Evolutionary conservation across 2,329 filamentous ascomycete genomes (phyloP).

Genomic region (Hypoxylon sp.): DNA sequence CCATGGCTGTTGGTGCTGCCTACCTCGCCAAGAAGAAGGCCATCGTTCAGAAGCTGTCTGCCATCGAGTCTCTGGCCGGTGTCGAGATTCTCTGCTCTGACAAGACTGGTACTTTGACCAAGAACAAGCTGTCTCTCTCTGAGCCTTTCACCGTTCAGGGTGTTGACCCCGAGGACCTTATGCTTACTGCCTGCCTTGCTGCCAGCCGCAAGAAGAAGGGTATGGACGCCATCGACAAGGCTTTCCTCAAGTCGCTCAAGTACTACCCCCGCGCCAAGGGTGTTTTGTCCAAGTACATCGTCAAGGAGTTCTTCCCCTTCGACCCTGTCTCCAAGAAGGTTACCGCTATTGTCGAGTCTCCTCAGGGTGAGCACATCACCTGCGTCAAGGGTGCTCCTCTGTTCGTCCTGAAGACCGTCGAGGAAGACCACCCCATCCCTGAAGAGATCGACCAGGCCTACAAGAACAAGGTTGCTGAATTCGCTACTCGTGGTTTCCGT

Average conservation of each 20-base stretch:
- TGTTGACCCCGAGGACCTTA: slow-evolving; percentile 85
- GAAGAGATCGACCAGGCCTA: slow-evolving; percentile 81
- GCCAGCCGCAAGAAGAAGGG: slow-evolving; percentile 95
- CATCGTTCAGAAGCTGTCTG: slow-evolving; percentile 90
- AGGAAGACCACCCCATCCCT: slow-evolving; percentile 82
- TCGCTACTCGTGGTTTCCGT: slow-evolving; percentile 91
- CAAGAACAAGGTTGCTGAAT: slow-evolving; percentile 92
- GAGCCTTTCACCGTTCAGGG: slow-evolving; percentile 85
- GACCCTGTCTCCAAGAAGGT: slow-evolving; percentile 96
- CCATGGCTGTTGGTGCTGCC: slow-evolving; percentile 91
- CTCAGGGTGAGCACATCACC: slow-evolving; percentile 81
- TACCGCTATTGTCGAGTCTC: slow-evolving; percentile 81
- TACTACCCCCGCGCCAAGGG: slow-evolving; percentile 84
- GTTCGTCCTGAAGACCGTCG: slow-evolving; percentile 85
- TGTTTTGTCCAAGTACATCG: slow-evolving; percentile 83
- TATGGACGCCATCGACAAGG: slow-evolving; percentile 94
- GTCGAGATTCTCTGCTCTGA: slow-evolving; percentile 94
- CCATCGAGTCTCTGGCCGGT: slow-evolving; percentile 90
- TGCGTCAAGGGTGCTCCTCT: slow-evolving; percentile 93
- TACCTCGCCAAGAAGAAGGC: slow-evolving; percentile 93
- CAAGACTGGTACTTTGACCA: slow-evolving; percentile 92
- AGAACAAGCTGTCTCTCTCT: slow-evolving; percentile 89
- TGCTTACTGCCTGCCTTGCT: slow-evolving; percentile 89
- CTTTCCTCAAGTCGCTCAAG: slow-evolving; percentile 85
- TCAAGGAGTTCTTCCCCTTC: slow-evolving; percentile 85